Conservation (phyloP, 2,329 filamentous ascomycete genomes). For the Fusarium fujikuroi region DNA sequence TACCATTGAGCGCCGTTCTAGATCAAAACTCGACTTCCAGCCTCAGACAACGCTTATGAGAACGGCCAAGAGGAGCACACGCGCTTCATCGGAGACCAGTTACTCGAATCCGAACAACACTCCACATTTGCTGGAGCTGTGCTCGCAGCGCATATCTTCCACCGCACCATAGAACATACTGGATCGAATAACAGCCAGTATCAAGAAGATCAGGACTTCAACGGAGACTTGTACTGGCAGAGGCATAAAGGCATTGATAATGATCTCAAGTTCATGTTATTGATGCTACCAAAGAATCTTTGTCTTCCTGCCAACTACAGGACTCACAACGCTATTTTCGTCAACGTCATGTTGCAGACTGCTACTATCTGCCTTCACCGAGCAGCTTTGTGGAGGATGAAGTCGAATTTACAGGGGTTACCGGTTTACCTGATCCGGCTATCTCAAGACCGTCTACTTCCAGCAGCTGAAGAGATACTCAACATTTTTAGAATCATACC, state of each 20-base stretch:
- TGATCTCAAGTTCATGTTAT: slow-evolving; percentile 15
- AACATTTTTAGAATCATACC: slow-evolving; percentile 20
- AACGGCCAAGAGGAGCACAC: slow-evolving; percentile 1
- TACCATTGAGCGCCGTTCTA: background rate
- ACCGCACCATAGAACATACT: slow-evolving; percentile 18
- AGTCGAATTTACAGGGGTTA: background rate
- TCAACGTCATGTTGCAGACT: slow-evolving; percentile 21
- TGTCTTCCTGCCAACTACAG: slow-evolving; percentile 19
- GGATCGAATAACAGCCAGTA: background rate
- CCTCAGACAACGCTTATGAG: slow-evolving; percentile 6
- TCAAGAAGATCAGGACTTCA: background rate
- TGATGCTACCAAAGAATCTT: slow-evolving; percentile 15
- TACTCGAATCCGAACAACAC: background rate
- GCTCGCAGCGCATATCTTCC: slow-evolving; percentile 8
- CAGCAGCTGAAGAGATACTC: slow-evolving; percentile 15
- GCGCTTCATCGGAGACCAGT: slow-evolving; percentile 8
- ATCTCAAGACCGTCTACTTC: slow-evolving; percentile 13
- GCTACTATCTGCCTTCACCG: slow-evolving; percentile 21
- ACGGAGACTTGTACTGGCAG: background rate
- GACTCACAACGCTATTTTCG: slow-evolving; percentile 13
- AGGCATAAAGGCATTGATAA: slow-evolving; percentile 10
- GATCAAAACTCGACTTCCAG: slow-evolving; percentile 16
- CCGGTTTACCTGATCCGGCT: slow-evolving; percentile 12
- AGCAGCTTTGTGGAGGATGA: slow-evolving; percentile 23
- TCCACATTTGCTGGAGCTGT: slow-evolving; percentile 15